Base-by-base conservation (phyloP, 805 yeast genomes). In the Candida loeiensis region DNA sequence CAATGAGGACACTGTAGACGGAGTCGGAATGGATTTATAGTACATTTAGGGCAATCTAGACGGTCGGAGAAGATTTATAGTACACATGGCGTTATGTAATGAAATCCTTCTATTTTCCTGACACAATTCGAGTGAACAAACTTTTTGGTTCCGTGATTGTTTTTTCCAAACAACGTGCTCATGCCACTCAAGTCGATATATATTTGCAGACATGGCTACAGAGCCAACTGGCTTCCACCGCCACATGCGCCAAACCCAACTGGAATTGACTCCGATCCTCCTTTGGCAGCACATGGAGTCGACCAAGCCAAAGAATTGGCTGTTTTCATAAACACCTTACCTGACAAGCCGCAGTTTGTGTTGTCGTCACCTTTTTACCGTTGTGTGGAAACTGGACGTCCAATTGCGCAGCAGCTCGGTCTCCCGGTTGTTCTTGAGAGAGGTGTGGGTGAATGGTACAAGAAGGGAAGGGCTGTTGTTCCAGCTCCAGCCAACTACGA, bases 361-460 rank as follows among this genome's bases (percentile, higher is more conserved):
- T 73, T 88, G 46, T 63, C 84, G 0, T 83, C 95, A 13, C 98
- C 98, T 0, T 90, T 89, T 59, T 89, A 86, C 58, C 69, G 98
- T 43, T 93, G 98, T 59, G 66, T 89, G 5, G 87, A 93, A 54
- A 90, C 98, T 0, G 72, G 83, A 6, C 62, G 73, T 8, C 95
- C 95, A 2, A 70, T 82, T 11, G 79, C 95, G 1, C 67, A 77
- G 31, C 56, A 58, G 19, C 61, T 88, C 12, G 79, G 71, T 4
- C 50, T 85, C 25, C 77, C 79, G 9, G 75, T 90, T 8, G 71
- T 64, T 36, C 61, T 85, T 4, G 99, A 93, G 51, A 64, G 81
- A 39, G 98, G 97, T 1, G 71, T 91, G 18, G 95, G 96, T 16
- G 97, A 93, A 63, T 89, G 96, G 95, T 91, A 85, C 55, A 77